These are phyloP conservation scores for Aspergillus aculeatus DNA, from an alignment of 2,329 filamentous ascomycete species.

Conservation along the genomic window DNA sequence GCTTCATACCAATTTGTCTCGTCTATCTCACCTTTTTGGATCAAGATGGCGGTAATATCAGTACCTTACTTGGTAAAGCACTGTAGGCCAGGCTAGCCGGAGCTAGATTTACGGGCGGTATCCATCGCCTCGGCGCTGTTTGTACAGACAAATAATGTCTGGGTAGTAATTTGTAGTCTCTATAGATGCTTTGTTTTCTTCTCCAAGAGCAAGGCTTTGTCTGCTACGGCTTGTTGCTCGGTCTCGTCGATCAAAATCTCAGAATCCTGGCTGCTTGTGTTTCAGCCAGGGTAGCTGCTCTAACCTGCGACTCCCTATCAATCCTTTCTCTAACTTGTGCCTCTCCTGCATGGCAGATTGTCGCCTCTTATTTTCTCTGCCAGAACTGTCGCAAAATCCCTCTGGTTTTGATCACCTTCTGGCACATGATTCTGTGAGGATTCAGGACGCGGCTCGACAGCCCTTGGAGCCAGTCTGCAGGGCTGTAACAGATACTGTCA, in stretches of 20 bases:
- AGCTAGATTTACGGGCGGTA: neutral
- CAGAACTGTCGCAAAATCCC: neutral
- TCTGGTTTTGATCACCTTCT: too few species aligned
- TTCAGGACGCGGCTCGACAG: neutral
- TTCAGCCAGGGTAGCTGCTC: neutral
- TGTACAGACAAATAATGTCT: too few species aligned
- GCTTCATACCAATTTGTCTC: neutral
- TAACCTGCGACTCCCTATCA: neutral
- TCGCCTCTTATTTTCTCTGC: neutral
- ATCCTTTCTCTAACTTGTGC: neutral
- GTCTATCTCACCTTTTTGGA: neutral
- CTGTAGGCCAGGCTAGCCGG: neutral
- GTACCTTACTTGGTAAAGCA: neutral
- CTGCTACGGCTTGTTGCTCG: neutral
- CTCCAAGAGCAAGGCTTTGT: neutral
- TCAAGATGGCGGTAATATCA: neutral
- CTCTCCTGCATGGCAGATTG: neutral
- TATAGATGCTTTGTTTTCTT: neutral
- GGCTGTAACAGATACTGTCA: neutral
- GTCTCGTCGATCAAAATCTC: neutral
- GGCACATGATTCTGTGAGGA: too few species aligned
- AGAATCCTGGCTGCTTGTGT: neutral
- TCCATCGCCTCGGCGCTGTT: too few species aligned
- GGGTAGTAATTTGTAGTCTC: too few species aligned
- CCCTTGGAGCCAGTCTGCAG: neutral